Base-by-base conservation (phyloP, 768 basidiomycete genomes). In the Lyophyllum atratum region DNA sequence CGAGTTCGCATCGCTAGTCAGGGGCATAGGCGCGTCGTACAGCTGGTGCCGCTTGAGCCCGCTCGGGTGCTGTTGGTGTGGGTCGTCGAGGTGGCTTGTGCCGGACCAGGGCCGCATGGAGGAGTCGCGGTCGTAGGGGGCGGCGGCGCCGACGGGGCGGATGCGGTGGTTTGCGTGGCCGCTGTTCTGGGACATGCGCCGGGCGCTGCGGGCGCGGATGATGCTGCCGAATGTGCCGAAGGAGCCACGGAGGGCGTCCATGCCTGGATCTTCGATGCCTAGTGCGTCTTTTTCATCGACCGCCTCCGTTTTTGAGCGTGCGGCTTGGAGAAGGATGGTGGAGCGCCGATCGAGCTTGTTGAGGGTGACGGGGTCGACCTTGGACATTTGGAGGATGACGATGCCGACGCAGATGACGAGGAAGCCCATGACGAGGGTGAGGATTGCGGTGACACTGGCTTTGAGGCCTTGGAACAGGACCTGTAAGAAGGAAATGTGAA, bases 381-480 rank as follows among this genome's bases (percentile, higher is more conserved):
- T 93, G 70, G 90, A 93, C 84, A 96, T 89, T 73, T 99, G 97
- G 8, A 99, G 85, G 61, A 99, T 87, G 28, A 90, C 91, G 70
- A 98, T 98, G 19, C 96, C 96, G 21, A 93, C 74, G 66, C 91
- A 93, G 53, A 95, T 95, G 56, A 90, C 86, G 60, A 97, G 72
- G 79, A 99, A 98, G 8, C 86, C 95, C 81, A 96, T 83, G 24
- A 96, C 89, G 55, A 98, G 82, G 1, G 95, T 97, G 49, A 98
- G 80, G 52, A 99, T 95, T 62, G 91, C 84, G 1, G 83, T 73
- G 0, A 81, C 85, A 2, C 86, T 80, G 1, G 95, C 89, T 46
- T 87, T 78, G 55, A 98, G 85, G 40, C 96, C 96, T 78, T 94
- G 82, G 80, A 92, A 95, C 25, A 98, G 84, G 54, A 97, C 87